Conservation (phyloP, 2,329 filamentous ascomycete species). For the Colletotrichum sojae region DNA sequence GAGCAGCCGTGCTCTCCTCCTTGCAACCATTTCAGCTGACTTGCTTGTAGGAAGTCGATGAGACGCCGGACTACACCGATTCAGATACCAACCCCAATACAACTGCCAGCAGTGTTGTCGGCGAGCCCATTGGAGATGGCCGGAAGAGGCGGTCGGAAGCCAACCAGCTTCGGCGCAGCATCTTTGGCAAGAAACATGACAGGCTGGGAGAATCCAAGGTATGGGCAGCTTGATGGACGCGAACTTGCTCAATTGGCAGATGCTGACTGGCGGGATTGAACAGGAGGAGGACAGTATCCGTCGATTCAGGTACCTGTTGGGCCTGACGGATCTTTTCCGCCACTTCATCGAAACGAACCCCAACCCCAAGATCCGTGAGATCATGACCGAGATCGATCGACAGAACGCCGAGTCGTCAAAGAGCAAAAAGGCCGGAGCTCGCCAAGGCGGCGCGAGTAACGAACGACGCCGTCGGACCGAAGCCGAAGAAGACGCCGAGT, state of each 20-base stretch:
- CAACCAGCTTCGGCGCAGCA: conserved; percentile 89
- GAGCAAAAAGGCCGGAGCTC: conserved; percentile 79
- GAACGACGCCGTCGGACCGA: conserved; percentile 90
- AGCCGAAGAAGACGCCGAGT: conserved; percentile 96
- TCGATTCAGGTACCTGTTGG: conserved; percentile 93
- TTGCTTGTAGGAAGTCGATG: conserved; percentile 68
- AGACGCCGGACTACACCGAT: conserved; percentile 77
- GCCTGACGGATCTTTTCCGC: conserved; percentile 95
- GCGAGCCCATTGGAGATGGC: conserved; percentile 81
- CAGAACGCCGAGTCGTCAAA: conserved; percentile 84
- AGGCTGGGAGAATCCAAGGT: conserved; percentile 93
- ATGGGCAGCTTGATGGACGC: conserved; percentile 44
- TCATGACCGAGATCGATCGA: conserved; percentile 94
- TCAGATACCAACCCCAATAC: conserved; percentile 78
- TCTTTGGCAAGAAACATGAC: conserved; percentile 96
- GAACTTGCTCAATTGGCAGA: background rate
- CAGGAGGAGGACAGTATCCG: conserved; percentile 97
- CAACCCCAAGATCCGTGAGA: conserved; percentile 92
- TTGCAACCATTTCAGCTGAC: conserved; percentile 22
- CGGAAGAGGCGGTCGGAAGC: conserved; percentile 89
- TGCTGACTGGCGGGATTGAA: background rate
- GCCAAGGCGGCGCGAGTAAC: conserved; percentile 86
- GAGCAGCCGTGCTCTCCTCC: background rate
- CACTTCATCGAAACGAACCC: conserved; percentile 99
- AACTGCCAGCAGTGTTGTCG: conserved; percentile 86